A percentile compares a stretch with the other conserved stretches of the same genome.
Evolutionary conservation across 129 eudicot species (phyloP).

Genomic region (Glebionis coronaria): DNA sequence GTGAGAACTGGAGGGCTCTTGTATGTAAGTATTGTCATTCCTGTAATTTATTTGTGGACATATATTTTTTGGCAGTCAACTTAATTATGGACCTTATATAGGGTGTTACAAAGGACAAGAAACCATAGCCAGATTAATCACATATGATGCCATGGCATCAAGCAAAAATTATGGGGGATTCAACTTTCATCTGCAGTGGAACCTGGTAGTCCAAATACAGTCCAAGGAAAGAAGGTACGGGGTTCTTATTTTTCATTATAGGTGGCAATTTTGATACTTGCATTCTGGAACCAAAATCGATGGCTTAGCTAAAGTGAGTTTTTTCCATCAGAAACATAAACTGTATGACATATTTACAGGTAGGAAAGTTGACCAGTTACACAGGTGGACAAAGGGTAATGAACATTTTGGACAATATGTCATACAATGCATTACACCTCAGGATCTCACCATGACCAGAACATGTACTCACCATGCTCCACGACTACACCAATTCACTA

Average conservation of each 20-base stretch:
- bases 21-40: too few relatives aligned
- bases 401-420: slow-evolving; percentile 85
- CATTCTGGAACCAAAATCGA: too few relatives aligned
- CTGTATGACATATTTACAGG: slow-evolving; percentile 35
- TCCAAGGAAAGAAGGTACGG: slow-evolving; percentile 77
- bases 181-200: slow-evolving; percentile 58
- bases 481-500: too few relatives aligned
- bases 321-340: neutral
- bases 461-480: too few relatives aligned
- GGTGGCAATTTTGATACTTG: neutral
- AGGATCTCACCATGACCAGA: too few relatives aligned
- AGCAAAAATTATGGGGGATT: slow-evolving; percentile 84
- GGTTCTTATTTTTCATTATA: neutral
- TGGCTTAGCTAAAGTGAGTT: neutral
- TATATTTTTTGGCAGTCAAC: neutral
- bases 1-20: too few relatives aligned
- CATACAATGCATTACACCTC: too few relatives aligned
- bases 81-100: slow-evolving; percentile 19
- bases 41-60: neutral
- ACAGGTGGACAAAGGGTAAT: slow-evolving; percentile 42
- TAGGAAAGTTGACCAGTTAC: slow-evolving; percentile 78
- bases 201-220: slow-evolving; percentile 61
- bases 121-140: slow-evolving; percentile 81
- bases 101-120: slow-evolving; percentile 97
- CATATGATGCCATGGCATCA: slow-evolving; percentile 85